Conservation (phyloP, 768 basidiomycete genomes). For the Xerocomellus chrysenteron region DNA sequence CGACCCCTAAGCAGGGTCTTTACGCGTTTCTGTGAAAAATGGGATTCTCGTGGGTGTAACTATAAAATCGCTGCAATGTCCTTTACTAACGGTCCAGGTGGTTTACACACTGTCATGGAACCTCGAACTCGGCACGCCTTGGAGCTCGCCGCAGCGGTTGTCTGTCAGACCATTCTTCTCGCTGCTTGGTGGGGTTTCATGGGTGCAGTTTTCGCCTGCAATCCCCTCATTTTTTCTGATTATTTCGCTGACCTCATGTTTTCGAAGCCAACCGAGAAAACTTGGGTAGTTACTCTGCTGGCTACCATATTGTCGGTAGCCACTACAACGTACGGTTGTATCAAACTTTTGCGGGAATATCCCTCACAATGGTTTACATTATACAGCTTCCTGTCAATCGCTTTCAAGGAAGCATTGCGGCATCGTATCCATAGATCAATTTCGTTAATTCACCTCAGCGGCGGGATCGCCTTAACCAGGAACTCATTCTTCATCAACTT, state of each 20-base stretch:
- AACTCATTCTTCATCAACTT: background rate
- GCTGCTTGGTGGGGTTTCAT: background rate
- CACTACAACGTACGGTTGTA: background rate
- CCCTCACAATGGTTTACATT: background rate
- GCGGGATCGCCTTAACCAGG: slow-evolving; percentile 8
- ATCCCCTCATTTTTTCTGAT: background rate
- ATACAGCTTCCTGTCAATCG: slow-evolving; percentile 1
- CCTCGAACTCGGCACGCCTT: background rate
- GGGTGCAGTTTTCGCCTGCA: background rate
- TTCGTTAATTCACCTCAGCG: slow-evolving; percentile 10
- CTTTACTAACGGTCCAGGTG: background rate
- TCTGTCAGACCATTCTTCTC: background rate
- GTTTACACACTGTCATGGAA: background rate
- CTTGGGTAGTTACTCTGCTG: background rate
- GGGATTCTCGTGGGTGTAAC: background rate
- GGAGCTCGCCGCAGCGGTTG: background rate
- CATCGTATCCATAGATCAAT: slow-evolving; percentile 10
- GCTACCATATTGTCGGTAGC: background rate
- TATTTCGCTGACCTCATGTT: background rate
- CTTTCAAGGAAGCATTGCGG: slow-evolving; percentile 17
- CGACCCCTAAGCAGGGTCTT: no score
- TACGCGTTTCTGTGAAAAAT: no score
- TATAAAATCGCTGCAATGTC: background rate
- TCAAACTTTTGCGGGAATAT: background rate
- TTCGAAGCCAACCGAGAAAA: background rate